Evolutionary conservation across 306 rosid species (phyloP), one percentile per base, ranked within the genome.

Genomic region (Hippophae tibetana): DNA sequence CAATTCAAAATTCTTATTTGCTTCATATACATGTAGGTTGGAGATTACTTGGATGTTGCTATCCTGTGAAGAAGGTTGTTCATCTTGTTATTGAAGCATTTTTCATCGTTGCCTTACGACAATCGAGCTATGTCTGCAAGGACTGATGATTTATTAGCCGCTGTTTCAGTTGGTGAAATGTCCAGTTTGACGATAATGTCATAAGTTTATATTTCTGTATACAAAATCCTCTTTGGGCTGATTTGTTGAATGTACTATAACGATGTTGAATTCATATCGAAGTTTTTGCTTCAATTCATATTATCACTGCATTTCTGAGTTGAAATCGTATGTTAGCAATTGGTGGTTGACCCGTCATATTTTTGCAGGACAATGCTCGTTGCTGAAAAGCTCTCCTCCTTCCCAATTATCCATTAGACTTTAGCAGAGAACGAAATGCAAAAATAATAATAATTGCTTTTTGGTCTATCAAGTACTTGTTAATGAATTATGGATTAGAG

Each of bases 1-100:
- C 7, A 27, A 11, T 5, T 42, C 49, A 10, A n/a, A 26, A 23
- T 59, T 57, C 67, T 76, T 55, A 60, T 38, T n/a, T 56, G 56
- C 43, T 48, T 54, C 61, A 47, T 73, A 51, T 54, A 10, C 31
- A 47, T 60, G 69, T 68, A 81, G 86, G 77, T 81, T 12, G 86
- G 86, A 59, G 82, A 81, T 62, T 77, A 77, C 68, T 61, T 81
- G 79, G 86, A 77, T 64, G 86, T 81, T 57, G 86, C 86, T 27
- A 69, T 74, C 38, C 65, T 81, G 13, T 81, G 64, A 74, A 69
- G 59, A 51, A 61, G 48, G 54, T 44, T 52, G 42, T 27, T 26
- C 51, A 67, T 58, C 27, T 41, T 41, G 38, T 31, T 31, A 31
- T 4, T 31, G 38, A 31, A 2, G 38, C 5, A 31, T 31, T 31